Evolutionary conservation across 73 alveolate species (phyloP).

Genomic region (Paraurostyla sp.): DNA sequence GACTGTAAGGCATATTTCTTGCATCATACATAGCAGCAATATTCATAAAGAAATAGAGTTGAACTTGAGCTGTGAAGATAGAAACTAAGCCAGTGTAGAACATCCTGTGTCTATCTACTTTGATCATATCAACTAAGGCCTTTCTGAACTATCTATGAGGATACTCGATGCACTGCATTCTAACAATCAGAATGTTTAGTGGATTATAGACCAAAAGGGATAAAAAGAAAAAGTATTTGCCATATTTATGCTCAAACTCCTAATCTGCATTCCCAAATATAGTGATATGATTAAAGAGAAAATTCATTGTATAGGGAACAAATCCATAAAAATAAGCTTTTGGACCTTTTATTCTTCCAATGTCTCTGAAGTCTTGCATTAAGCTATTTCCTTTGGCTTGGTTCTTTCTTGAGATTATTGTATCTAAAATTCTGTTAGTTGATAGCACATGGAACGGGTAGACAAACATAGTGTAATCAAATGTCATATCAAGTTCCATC

Average conservation of each 20-base stretch:
- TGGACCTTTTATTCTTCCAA: background rate
- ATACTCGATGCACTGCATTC: conserved; percentile 40
- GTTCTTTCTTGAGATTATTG: background rate
- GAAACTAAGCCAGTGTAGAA: conserved; percentile 10
- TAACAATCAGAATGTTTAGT: background rate
- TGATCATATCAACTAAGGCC: conserved; percentile 21
- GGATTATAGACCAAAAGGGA: background rate
- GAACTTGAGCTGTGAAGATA: background rate
- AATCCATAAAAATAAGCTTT: background rate
- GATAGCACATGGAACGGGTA: conserved; percentile 39
- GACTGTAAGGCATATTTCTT: background rate
- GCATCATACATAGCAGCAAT: background rate
- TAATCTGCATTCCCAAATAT: background rate
- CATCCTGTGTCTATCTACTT: conserved; percentile 19
- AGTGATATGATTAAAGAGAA: background rate
- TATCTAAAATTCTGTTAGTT: conserved; percentile 40
- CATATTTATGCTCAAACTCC: background rate
- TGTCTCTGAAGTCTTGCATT: background rate
- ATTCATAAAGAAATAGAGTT: background rate
- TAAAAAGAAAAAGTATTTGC: background rate
- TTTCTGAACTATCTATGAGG: conserved; percentile 26
- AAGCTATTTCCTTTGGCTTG: background rate
- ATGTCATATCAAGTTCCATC: background rate
- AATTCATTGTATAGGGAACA: background rate
- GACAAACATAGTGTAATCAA: background rate